Conservation (phyloP, 352 stramenopile species). For the Phytophthora chlamydospora region DNA sequence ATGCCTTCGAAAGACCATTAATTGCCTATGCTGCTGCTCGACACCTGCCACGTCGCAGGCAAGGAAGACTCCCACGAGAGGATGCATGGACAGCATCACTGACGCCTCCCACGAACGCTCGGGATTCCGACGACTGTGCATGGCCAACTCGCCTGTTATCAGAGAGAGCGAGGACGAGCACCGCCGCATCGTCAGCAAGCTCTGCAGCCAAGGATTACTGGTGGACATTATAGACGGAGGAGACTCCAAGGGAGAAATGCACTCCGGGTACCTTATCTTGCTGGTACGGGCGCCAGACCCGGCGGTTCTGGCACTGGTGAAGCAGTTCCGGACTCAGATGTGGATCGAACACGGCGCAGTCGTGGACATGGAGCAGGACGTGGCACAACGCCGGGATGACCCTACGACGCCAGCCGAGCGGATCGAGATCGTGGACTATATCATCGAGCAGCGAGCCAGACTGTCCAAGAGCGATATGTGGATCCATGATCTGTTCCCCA, state of each 20-base stretch:
- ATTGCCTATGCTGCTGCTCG: conserved; percentile 48
- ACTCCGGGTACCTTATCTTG: conserved; percentile 81
- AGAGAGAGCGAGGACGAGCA: conserved; percentile 84
- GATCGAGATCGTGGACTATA: conserved; percentile 86
- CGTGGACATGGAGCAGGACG: conserved; percentile 77
- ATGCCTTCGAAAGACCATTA: conserved; percentile 29
- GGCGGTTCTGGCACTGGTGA: conserved; percentile 66
- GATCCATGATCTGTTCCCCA: conserved; percentile 86
- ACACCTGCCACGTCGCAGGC: neutral
- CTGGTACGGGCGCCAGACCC: conserved; percentile 67
- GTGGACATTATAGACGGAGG: conserved; percentile 88
- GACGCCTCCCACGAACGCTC: conserved; percentile 47
- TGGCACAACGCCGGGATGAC: conserved; percentile 58
- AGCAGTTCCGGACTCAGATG: conserved; percentile 68
- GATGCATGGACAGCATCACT: conserved; percentile 35
- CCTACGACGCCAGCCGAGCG: conserved; percentile 77
- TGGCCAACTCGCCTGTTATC: conserved; percentile 48
- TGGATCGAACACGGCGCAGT: conserved; percentile 85
- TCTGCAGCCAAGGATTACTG: conserved; percentile 70
- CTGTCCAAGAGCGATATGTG: conserved; percentile 61
- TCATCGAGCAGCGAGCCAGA: conserved; percentile 79
- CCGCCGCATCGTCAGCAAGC: conserved; percentile 75
- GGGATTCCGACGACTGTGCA: conserved; percentile 74
- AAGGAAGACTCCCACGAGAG: conserved; percentile 17
- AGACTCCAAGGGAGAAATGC: conserved; percentile 83